A percentile compares a stretch with the other conserved stretches of the same genome.
Conservation (phyloP, 345 rosid genomes). For the Salix arbutifolia region DNA sequence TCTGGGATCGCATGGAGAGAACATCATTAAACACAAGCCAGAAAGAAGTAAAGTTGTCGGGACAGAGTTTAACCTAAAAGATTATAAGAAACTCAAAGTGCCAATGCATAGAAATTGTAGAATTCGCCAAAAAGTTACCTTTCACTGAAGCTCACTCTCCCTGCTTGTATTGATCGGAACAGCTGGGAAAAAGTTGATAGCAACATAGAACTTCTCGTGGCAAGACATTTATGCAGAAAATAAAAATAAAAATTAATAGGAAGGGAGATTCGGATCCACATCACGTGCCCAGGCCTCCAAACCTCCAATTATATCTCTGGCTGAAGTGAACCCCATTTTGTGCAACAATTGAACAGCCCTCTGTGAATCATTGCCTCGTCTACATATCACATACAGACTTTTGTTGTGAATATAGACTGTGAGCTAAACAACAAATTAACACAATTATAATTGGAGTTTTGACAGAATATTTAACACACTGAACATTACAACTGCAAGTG, state of each 20-base stretch:
- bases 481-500: slow-evolving; percentile 11
- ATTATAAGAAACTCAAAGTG: too few relatives aligned
- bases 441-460: neutral
- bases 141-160: too few relatives aligned
- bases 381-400: slow-evolving; percentile 59
- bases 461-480: neutral
- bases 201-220: too few relatives aligned
- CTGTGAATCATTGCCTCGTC: slow-evolving; percentile 95
- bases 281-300: slow-evolving; percentile 70
- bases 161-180: too few relatives aligned
- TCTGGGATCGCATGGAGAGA: too few relatives aligned
- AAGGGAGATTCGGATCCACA: slow-evolving; percentile 77
- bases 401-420: slow-evolving; percentile 69
- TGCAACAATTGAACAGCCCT: slow-evolving; percentile 73
- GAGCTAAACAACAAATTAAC: slow-evolving; percentile 33
- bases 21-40: too few relatives aligned
- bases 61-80: too few relatives aligned
- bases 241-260: slow-evolving; percentile 36
- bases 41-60: too few relatives aligned
- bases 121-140: too few relatives aligned
- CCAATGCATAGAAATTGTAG: too few relatives aligned
- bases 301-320: slow-evolving; percentile 80
- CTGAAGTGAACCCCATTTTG: slow-evolving; percentile 52
- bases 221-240: too few relatives aligned
- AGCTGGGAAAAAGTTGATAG: too few relatives aligned